Base-by-base conservation (phyloP, 2,329 filamentous ascomycete species). In the Microcera coccophila region DNA sequence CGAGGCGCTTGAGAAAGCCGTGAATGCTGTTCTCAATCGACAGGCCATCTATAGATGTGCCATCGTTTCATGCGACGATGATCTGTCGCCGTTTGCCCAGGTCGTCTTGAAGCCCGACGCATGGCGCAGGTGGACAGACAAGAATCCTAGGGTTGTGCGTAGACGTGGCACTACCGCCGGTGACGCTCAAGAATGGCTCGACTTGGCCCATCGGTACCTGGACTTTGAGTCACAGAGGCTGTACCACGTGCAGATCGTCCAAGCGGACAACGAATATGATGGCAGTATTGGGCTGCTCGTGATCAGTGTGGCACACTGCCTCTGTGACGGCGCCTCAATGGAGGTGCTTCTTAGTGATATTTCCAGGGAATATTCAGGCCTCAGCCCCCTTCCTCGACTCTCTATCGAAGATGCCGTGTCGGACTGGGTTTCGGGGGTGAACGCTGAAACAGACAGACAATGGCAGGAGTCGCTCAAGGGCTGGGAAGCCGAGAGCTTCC, bases 291-390 rank as follows among this genome's bases (percentile, higher is more conserved):
- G 36, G 9, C 36, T 52, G 5, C 34, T 65, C 9, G 40, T 64
- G n/a, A 45, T 65, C 20, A 61, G 62, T 48, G 58, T 66, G 45
- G 62, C 64, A 16, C 64, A 67, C 45, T 64, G 63, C 18, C 60
- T 67, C 12, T 65, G 64, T 34, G 63, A 67, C 34, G 64, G 63
- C 33, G 62, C 60, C 3, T 66, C 64, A 2, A 34, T 64, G 29
- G 54, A 64, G 36, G 47, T 64, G 5, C 58, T 67, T 4, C 48
- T 65, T 5, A 45, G 56, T 18, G 63, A 67, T 36, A 60, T 66
- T 14, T 39, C 46, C 14, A 47, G 53, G 12, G 40, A 45, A 16
- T 55, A 53, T 36, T 33, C 40, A 4, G 35, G 38, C 47, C 39
- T 48, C 2, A 19, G 32, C 4, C 33, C 36, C n/a, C 41, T 52